Conservation (phyloP, 2,329 filamentous ascomycete genomes). For the Sclerotinia sclerotiorum region DNA sequence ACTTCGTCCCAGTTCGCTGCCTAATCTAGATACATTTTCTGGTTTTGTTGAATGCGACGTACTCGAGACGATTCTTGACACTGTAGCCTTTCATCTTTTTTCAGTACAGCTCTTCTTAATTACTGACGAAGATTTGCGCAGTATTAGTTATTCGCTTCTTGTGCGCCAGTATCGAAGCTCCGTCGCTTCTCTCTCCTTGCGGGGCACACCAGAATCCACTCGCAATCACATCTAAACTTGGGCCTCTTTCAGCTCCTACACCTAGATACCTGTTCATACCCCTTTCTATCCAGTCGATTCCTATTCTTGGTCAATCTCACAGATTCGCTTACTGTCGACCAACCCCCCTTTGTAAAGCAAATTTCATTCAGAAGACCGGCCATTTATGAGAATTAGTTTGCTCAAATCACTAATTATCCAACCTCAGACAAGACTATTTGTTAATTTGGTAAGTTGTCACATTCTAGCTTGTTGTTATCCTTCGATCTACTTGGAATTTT, state of each 20-base stretch:
- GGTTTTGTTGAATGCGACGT: background rate
- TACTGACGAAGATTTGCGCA: slow-evolving; percentile 3
- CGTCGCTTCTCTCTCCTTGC: slow-evolving; percentile 2
- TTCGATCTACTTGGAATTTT: background rate
- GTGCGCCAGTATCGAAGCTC: slow-evolving; percentile 13
- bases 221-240: slow-evolving; percentile 12
- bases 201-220: slow-evolving; percentile 12
- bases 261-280: slow-evolving; percentile 5
- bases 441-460: slow-evolving; percentile 6
- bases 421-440: background rate
- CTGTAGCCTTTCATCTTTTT: background rate
- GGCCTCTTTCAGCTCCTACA: slow-evolving; percentile 8
- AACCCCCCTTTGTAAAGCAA: slow-evolving; percentile 4
- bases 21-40: background rate
- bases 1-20: background rate
- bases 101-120: background rate
- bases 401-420: background rate
- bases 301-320: background rate
- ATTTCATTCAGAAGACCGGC: background rate
- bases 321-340: slow-evolving; percentile 19
- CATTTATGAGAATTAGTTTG: background rate
- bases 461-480: background rate
- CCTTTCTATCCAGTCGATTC: background rate
- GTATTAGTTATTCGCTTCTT: slow-evolving; percentile 12
- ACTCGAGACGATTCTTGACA: background rate